A percentile compares a stretch with the other conserved stretches of the same genome.
Conservation (phyloP, 495 filamentous ascomycete species). For the Bathelium albidoporum region DNA sequence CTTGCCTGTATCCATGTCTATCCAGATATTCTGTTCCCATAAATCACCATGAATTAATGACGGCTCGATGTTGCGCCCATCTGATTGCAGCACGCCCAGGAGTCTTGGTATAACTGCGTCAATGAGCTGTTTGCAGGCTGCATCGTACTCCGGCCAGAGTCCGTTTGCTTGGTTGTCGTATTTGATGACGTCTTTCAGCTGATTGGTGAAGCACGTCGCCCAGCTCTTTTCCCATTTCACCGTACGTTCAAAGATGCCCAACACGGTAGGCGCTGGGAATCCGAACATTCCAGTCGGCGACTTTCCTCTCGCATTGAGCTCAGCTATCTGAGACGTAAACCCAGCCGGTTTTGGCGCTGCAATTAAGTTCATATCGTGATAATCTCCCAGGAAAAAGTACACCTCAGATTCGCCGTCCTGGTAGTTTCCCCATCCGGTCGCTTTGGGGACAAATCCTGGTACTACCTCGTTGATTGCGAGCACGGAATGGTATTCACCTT, state of each 20-base stretch:
- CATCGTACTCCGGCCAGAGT: slow-evolving; percentile 11
- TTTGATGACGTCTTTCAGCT: slow-evolving; percentile 15
- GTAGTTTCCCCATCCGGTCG: not conserved
- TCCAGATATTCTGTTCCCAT: slow-evolving; percentile 10
- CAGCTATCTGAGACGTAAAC: slow-evolving; percentile 7
- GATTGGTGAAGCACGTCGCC: slow-evolving; percentile 13
- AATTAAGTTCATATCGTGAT: slow-evolving; percentile 6
- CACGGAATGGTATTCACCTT: slow-evolving; percentile 20
- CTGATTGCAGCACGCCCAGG: slow-evolving; percentile 10
- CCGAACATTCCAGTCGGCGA: slow-evolving; percentile 13
- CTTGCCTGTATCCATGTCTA: not conserved
- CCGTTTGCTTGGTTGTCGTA: slow-evolving; percentile 18
- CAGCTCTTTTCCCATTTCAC: slow-evolving; percentile 11
- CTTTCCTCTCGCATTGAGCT: slow-evolving; percentile 6
- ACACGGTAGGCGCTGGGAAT: slow-evolving; percentile 6
- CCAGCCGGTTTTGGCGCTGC: slow-evolving; percentile 8
- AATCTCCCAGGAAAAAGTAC: slow-evolving; percentile 13
- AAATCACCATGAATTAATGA: slow-evolving; percentile 15
- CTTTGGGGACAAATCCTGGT: not conserved
- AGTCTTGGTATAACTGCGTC: slow-evolving; percentile 11
- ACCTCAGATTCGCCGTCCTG: not conserved
- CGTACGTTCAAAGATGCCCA: slow-evolving; percentile 8
- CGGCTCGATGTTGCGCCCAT: slow-evolving; percentile 11
- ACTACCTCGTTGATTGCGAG: slow-evolving; percentile 14
- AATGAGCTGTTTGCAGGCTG: slow-evolving; percentile 3